Conservation (phyloP, 345 rosid species). For the Gossypium ekmanianum region DNA sequence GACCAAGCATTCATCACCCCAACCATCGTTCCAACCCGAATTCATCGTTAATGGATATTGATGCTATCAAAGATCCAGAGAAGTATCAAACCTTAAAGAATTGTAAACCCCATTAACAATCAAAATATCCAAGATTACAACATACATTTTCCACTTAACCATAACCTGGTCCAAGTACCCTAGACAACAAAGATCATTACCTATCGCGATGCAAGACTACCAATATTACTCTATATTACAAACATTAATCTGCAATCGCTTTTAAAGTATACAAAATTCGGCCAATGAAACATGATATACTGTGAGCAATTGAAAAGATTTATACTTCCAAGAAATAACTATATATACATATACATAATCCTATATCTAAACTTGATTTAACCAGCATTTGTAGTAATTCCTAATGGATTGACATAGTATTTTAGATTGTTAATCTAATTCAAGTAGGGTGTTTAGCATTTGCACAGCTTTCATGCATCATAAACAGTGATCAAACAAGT, state of each 20-base stretch:
- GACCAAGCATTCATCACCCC: constrained; percentile 41
- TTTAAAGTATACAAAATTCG: background rate
- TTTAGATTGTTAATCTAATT: background rate
- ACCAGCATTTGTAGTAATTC: background rate
- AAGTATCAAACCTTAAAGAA: background rate
- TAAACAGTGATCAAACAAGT: background rate
- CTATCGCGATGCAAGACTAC: background rate
- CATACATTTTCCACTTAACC: background rate
- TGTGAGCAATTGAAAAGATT: background rate
- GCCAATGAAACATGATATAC: background rate
- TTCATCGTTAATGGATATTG: constrained; percentile 22
- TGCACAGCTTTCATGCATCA: background rate
- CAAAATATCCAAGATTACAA: background rate
- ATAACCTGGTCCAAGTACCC: background rate
- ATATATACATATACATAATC: background rate
- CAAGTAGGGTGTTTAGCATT: background rate
- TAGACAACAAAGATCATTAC: background rate
- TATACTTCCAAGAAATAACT: background rate
- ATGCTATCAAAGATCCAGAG: constrained; percentile 9
- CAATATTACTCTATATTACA: background rate
- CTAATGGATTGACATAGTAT: background rate
- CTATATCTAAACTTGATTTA: background rate
- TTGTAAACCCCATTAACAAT: constrained; percentile 3
- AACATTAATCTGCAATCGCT: background rate
- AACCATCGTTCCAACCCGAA: constrained; percentile 9